Conservation (phyloP, 768 basidiomycete species). For the Leucocoprinus birnbaumii region DNA sequence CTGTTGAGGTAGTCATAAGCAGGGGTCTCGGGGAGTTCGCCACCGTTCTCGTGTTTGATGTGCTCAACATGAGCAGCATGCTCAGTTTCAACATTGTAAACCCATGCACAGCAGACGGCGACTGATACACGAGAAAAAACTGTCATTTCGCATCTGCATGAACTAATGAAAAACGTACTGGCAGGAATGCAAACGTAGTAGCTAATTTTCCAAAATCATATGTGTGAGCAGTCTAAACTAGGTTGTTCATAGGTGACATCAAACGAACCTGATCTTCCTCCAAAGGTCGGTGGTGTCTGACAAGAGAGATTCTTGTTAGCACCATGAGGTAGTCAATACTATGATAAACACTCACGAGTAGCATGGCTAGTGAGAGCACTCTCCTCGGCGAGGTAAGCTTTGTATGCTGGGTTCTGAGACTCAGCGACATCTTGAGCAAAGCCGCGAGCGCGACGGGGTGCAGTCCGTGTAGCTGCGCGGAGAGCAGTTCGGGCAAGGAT, state of each 20-base stretch:
- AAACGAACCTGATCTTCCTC: constrained; percentile 52
- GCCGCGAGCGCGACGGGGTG: constrained; percentile 33
- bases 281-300: too few species aligned
- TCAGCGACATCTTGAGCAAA: constrained; percentile 37
- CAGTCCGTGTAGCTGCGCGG: constrained; percentile 45
- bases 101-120: constrained; percentile 48
- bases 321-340: background rate
- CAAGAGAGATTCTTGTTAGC: too few species aligned
- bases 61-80: constrained; percentile 73
- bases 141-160: background rate
- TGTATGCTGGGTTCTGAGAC: constrained; percentile 24
- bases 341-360: constrained; percentile 37
- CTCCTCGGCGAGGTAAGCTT: constrained; percentile 48
- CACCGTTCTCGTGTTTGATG: constrained; percentile 68
- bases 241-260: too few species aligned
- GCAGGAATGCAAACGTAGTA: constrained; percentile 74
- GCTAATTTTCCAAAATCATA: constrained; percentile 35
- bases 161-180: constrained; percentile 43
- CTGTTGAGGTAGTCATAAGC: constrained; percentile 78
- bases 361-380: constrained; percentile 66
- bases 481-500: constrained; percentile 42
- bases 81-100: constrained; percentile 55
- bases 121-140: constrained; percentile 26
- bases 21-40: constrained; percentile 66
- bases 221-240: constrained; percentile 14